phyloP scores from a whole-genome alignment of 768 basidiomycete species.

The Clitopilus hobsonii region DNA sequence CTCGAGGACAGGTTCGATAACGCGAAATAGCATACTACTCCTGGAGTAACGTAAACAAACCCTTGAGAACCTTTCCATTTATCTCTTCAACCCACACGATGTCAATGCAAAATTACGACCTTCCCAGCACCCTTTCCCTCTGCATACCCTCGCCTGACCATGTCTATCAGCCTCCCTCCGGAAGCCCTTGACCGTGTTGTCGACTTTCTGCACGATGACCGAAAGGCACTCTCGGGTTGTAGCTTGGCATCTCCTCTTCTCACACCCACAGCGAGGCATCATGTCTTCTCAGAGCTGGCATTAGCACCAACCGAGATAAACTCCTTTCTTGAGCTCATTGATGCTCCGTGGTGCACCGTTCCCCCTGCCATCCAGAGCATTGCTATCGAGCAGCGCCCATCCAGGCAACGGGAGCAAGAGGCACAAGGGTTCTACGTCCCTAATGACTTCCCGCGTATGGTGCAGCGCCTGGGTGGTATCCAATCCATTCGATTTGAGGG shows the following conservation, averaged over 20 bases:
- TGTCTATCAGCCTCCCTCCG: conserved; percentile 20
- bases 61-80: not conserved
- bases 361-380: conserved; percentile 18
- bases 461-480: conserved; percentile 10
- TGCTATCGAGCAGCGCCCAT: conserved; percentile 10
- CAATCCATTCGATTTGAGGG: not conserved
- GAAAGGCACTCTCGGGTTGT: conserved; percentile 19
- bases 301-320: conserved; percentile 19
- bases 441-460: conserved; percentile 9
- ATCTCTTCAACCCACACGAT: too few relatives aligned
- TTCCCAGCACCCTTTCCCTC: not conserved
- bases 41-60: not conserved
- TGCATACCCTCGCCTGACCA: not conserved
- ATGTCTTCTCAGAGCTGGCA: conserved; percentile 24
- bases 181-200: conserved; percentile 28
- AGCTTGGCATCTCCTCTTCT: conserved; percentile 23
- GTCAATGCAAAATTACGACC: too few relatives aligned
- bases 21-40: not conserved
- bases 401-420: not conserved
- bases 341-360: conserved; percentile 23
- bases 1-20: not conserved
- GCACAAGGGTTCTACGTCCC: conserved; percentile 10
- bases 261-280: conserved; percentile 19
- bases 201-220: conserved; percentile 23
- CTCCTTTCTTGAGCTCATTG: conserved; percentile 21